phyloP scores from a whole-genome alignment of 495 filamentous ascomycete species.

The Astrocystis sublimbata region DNA sequence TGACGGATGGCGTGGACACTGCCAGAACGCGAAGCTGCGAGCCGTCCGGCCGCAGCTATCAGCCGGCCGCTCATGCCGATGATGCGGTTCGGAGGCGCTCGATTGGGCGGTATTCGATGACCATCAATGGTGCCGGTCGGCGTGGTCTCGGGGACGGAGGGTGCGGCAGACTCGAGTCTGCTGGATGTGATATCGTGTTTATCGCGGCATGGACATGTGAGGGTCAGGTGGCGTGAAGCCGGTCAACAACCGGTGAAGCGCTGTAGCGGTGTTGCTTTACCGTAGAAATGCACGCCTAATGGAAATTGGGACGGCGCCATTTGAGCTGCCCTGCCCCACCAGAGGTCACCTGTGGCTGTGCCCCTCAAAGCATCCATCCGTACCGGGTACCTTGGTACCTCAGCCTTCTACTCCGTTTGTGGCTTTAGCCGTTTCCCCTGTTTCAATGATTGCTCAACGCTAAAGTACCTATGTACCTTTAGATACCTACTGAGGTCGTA shows the following conservation, averaged over 20 bases:
- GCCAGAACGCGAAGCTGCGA: slow-evolving; percentile 62
- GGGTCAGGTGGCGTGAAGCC: slow-evolving; percentile 8
- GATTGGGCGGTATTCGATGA: neutral
- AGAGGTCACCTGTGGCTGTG: slow-evolving; percentile 9
- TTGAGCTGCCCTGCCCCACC: too few relatives aligned
- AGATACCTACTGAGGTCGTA: too few relatives aligned
- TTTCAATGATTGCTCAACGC: too few relatives aligned
- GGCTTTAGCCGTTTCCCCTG: neutral
- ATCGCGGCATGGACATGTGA: neutral
- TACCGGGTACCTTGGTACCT: neutral
- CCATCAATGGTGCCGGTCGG: slow-evolving; percentile 10
- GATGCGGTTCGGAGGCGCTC: slow-evolving; percentile 34
- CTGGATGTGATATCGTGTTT: neutral
- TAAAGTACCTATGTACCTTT: neutral
- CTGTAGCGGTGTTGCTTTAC: neutral
- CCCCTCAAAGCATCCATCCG: neutral
- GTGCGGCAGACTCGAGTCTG: neutral
- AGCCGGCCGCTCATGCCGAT: slow-evolving; percentile 80
- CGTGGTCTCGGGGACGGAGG: neutral
- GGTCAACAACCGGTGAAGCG: slow-evolving; percentile 11
- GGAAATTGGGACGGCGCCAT: too few relatives aligned
- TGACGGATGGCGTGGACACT: slow-evolving; percentile 62
- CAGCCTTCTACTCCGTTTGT: neutral
- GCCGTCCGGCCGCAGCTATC: slow-evolving; percentile 65
- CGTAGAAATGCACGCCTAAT: slow-evolving; percentile 9